Evolutionary conservation across 805 yeast species (phyloP).

Genomic region (Scheffersomyces amazonensis): DNA sequence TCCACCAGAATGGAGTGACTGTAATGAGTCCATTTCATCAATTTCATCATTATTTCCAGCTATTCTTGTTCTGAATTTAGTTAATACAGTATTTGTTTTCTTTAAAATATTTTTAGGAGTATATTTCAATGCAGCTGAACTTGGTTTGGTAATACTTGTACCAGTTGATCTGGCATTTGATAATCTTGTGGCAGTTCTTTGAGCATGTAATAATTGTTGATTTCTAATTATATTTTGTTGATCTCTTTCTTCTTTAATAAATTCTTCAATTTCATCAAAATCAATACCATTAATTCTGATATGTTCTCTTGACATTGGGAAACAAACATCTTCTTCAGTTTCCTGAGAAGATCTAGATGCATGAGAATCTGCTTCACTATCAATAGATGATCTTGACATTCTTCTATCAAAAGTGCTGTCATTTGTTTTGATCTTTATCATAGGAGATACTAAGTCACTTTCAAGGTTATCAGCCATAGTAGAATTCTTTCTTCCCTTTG

Average conservation of each 20-base stretch:
- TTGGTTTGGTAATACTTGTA: conserved; percentile 16
- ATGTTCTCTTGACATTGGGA: conserved; percentile 78
- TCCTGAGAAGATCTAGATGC: conserved; percentile 81
- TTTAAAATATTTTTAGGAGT: conserved; percentile 47
- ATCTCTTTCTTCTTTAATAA: conserved; percentile 59
- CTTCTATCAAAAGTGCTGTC: conserved; percentile 28
- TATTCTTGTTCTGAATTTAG: conserved; percentile 6
- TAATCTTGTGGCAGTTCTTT: conserved; percentile 6
- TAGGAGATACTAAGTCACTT: conserved; percentile 24
- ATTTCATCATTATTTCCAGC: neutral
- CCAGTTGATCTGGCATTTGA: conserved; percentile 14
- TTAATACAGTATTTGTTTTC: conserved; percentile 3
- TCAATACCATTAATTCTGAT: conserved; percentile 73
- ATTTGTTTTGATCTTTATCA: conserved; percentile 23
- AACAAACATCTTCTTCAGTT: conserved; percentile 96
- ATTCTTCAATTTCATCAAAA: conserved; percentile 86
- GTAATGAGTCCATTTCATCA: conserved; percentile 1
- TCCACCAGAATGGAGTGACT: neutral
- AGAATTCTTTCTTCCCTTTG: conserved; percentile 2
- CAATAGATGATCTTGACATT: conserved; percentile 39
- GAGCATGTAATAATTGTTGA: conserved; percentile 24
- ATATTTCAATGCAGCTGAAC: conserved; percentile 55
- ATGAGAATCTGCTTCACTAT: conserved; percentile 68
- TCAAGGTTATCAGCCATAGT: conserved; percentile 14
- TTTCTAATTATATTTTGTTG: conserved; percentile 29